Conservation (phyloP, 169 alveolate genomes). For the Plasmodium chabaudi region DNA sequence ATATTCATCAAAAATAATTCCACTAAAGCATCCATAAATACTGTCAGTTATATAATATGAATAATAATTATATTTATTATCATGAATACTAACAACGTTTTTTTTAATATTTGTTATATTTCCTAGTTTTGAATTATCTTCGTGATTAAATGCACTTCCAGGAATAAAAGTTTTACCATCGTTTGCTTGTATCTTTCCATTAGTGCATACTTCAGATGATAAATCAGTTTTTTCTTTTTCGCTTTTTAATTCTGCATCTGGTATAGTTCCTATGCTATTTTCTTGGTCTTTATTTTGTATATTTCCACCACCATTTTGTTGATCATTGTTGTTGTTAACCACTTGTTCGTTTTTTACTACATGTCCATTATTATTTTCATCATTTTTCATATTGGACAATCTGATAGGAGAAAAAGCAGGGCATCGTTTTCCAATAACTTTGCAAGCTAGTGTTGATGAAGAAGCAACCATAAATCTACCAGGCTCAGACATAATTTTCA, state of each 20-base stretch:
- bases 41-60: conserved; percentile 74
- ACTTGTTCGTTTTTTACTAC: neutral
- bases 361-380: neutral
- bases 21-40: conserved; percentile 76
- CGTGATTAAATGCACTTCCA: neutral
- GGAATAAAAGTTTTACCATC: neutral
- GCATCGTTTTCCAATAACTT: conserved; percentile 65
- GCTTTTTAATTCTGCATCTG: neutral
- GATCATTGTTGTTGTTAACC: neutral
- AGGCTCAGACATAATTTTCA: conserved; percentile 64
- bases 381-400: conserved; percentile 14
- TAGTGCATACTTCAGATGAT: neutral
- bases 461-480: conserved; percentile 74
- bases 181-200: neutral
- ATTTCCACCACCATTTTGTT: neutral
- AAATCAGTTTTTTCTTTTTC: neutral
- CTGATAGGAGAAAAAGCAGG: conserved; percentile 35
- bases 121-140: conserved; percentile 49
- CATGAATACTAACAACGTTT: conserved; percentile 48
- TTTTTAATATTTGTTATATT: conserved; percentile 65
- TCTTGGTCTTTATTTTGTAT: conserved; percentile 6
- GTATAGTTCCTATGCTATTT: neutral
- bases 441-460: conserved; percentile 38
- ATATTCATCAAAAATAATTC: conserved; percentile 68
- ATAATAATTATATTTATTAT: conserved; percentile 56